These are phyloP conservation scores for Neopestalotiopsis sp. DNA, from an alignment of 2,329 filamentous ascomycete species.

Conservation along the genomic window DNA sequence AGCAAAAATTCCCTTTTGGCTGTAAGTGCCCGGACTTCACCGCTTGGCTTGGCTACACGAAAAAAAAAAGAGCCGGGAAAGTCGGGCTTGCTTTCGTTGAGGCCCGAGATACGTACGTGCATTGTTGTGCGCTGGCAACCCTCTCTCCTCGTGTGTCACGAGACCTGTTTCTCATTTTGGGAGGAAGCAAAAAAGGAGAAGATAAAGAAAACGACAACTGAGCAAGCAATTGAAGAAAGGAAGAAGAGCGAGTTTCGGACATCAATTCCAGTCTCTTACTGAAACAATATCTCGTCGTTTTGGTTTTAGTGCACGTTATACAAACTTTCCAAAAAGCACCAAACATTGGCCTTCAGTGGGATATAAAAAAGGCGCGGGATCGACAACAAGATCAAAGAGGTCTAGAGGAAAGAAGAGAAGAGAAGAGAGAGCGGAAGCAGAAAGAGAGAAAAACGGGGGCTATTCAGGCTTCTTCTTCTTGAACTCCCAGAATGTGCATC, in stretches of 20 bases:
- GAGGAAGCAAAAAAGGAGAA: background rate
- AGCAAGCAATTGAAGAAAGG: background rate
- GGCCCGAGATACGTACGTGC: background rate
- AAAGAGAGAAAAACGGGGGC: no score
- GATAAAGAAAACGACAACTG: background rate
- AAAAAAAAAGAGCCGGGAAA: background rate
- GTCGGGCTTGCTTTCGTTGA: background rate
- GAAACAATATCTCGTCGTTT: no score
- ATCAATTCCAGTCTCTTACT: no score
- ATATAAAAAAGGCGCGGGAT: no score
- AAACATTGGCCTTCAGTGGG: no score
- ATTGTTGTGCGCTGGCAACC: background rate
- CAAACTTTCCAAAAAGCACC: no score
- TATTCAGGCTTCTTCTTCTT: background rate
- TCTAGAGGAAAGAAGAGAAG: background rate
- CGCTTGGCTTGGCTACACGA: background rate
- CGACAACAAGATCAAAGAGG: no score
- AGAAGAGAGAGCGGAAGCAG: background rate
- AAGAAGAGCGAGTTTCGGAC: background rate
- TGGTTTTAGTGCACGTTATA: no score
- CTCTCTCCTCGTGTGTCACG: background rate
- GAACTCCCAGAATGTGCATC: conserved; percentile 68
- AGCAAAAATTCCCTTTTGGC: no score
- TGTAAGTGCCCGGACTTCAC: background rate
- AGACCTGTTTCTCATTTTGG: background rate